A percentile compares a stretch with the other conserved stretches of the same genome.
Evolutionary conservation across 2,329 filamentous ascomycete genomes (phyloP).

Genomic region (Fusarium verticillioides): DNA sequence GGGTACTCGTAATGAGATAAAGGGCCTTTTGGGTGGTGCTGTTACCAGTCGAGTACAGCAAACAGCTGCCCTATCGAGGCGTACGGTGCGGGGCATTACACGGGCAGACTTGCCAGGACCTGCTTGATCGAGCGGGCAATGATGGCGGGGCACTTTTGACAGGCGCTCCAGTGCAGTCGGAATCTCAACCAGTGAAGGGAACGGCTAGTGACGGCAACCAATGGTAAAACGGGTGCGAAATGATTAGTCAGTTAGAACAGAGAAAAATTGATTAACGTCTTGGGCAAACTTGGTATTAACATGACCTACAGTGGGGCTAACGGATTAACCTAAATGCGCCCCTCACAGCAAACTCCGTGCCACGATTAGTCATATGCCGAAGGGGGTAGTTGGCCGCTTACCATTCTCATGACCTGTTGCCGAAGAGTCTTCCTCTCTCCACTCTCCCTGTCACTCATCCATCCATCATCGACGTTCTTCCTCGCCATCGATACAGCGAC

Average conservation of each 20-base stretch:
- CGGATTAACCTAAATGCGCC: constrained; percentile 24
- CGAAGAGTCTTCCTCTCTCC: constrained; percentile 40
- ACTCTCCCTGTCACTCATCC: constrained; percentile 24
- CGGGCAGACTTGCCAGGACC: constrained; percentile 39
- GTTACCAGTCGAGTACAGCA: constrained; percentile 40
- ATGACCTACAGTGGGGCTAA: not conserved
- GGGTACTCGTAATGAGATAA: constrained; percentile 37
- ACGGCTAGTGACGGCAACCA: constrained; percentile 48
- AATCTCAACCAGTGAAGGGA: constrained; percentile 8
- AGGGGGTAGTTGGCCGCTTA: constrained; percentile 6
- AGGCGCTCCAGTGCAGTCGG: not conserved
- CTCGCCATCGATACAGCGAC: constrained; percentile 34
- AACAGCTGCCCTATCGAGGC: constrained; percentile 48
- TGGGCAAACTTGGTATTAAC: not conserved
- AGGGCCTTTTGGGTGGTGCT: constrained; percentile 40
- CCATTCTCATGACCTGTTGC: constrained; percentile 15
- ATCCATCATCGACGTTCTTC: constrained; percentile 27
- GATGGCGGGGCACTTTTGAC: constrained; percentile 43
- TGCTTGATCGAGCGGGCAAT: constrained; percentile 42
- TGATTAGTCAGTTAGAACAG: constrained; percentile 40
- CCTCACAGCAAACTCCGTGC: too few species aligned
- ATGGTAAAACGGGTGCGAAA: constrained; percentile 28
- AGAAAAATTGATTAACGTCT: constrained; percentile 14
- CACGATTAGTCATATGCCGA: constrained; percentile 33
- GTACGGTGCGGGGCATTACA: constrained; percentile 60